phyloP scores from a whole-genome alignment of 2,329 filamentous ascomycete species.

The Pseudocercospora pini-densiflorae region DNA sequence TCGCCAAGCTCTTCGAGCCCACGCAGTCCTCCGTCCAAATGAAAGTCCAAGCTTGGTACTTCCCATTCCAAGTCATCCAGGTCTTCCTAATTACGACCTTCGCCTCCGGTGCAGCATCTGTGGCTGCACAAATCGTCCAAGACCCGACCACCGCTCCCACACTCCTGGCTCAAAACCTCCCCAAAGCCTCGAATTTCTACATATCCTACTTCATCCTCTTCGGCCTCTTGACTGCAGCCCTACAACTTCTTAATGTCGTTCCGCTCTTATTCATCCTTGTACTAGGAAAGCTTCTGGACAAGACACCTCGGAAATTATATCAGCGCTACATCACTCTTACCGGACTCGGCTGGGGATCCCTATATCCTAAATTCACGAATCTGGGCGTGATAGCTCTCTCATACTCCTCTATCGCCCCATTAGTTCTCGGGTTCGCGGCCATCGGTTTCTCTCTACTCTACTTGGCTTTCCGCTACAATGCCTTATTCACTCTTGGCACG shows the following conservation, averaged over 20 bases:
- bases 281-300: constrained; percentile 40
- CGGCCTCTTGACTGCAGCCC: constrained; percentile 35
- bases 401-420: constrained; percentile 52
- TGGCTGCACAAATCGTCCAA: constrained; percentile 36
- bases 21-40: constrained; percentile 49
- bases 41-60: constrained; percentile 42
- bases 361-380: constrained; percentile 49
- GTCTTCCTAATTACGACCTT: constrained; percentile 46
- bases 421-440: constrained; percentile 50
- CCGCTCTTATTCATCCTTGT: constrained; percentile 38
- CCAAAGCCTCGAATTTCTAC: constrained; percentile 45
- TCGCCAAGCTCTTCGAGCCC: constrained; percentile 30
- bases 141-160: constrained; percentile 35
- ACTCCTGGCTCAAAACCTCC: constrained; percentile 41
- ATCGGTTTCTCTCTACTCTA: constrained; percentile 51
- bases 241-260: constrained; percentile 36
- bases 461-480: constrained; percentile 53
- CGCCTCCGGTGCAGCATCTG: constrained; percentile 38
- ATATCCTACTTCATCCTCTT: constrained; percentile 44
- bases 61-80: constrained; percentile 45
- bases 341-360: constrained; percentile 48
- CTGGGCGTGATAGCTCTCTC: constrained; percentile 48
- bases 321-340: constrained; percentile 47
- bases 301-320: constrained; percentile 51
- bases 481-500: constrained; percentile 52